Evolutionary conservation across 768 basidiomycete genomes (phyloP).

Genomic region (Chlorophyllum brunneum): DNA sequence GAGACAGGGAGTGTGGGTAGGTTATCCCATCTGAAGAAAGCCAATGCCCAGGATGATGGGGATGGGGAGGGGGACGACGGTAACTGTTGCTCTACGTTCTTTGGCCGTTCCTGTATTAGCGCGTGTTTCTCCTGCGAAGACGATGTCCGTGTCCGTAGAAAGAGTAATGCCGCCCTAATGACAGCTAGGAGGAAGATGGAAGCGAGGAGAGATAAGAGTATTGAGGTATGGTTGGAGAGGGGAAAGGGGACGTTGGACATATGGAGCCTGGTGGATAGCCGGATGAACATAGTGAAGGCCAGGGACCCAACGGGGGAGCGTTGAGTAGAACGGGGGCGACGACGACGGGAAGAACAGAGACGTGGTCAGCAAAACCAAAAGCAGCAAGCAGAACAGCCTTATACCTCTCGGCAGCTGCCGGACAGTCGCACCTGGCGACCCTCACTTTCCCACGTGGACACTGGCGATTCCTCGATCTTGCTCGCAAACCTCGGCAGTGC

Average conservation of each 20-base stretch:
- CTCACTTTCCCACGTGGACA: slow-evolving; percentile 2
- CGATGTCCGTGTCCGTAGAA: slow-evolving; percentile 17
- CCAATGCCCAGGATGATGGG: slow-evolving; percentile 22
- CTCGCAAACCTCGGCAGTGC: too few species aligned
- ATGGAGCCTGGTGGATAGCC: slow-evolving; percentile 23
- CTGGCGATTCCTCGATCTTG: too few species aligned
- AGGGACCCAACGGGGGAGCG: slow-evolving; percentile 20
- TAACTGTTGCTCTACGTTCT: slow-evolving; percentile 12
- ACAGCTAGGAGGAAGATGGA: slow-evolving; percentile 21
- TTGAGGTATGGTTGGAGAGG: slow-evolving; percentile 9
- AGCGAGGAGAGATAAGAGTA: slow-evolving; percentile 14
- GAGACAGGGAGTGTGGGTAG: slow-evolving; percentile 22
- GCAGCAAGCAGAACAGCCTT: slow-evolving; percentile 5
- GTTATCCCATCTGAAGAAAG: slow-evolving; percentile 27
- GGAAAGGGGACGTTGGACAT: slow-evolving; percentile 14
- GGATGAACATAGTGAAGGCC: slow-evolving; percentile 22
- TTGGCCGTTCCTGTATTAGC: slow-evolving; percentile 14
- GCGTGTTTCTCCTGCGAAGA: slow-evolving; percentile 19
- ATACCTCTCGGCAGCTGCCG: slow-evolving; percentile 2
- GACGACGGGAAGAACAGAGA: slow-evolving; percentile 13
- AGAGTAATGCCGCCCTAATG: slow-evolving; percentile 20
- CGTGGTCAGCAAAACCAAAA: slow-evolving; percentile 8
- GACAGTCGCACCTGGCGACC: not conserved
- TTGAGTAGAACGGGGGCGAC: slow-evolving; percentile 15
- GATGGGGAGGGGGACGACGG: not conserved